Evolutionary conservation across 78 protist species (phyloP).

Genomic region (Emiliania huxleyi): DNA sequence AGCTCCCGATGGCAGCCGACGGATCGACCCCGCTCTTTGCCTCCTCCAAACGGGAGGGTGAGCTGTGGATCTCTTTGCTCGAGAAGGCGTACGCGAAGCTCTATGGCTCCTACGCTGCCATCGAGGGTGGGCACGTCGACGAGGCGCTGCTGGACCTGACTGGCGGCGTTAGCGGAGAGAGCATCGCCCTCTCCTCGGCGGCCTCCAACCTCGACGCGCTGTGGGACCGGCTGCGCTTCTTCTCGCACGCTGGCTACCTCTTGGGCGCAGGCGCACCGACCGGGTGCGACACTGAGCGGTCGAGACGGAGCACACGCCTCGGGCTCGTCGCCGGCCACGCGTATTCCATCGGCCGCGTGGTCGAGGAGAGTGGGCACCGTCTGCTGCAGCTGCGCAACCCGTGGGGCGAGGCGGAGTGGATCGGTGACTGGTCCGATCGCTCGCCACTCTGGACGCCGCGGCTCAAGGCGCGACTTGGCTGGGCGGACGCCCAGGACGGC

Average conservation of each 20-base stretch:
- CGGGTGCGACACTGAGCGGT: neutral
- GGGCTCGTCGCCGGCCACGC: slow-evolving; percentile 11
- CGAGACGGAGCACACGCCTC: neutral
- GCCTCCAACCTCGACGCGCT: neutral
- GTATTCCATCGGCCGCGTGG: neutral
- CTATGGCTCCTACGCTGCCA: neutral
- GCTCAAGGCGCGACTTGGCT: slow-evolving; percentile 2
- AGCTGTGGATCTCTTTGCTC: neutral
- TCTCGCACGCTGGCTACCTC: neutral
- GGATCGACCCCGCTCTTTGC: neutral
- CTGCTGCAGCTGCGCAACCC: slow-evolving; percentile 54
- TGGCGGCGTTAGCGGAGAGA: neutral
- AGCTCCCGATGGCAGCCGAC: neutral
- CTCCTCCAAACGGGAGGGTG: neutral
- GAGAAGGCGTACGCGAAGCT: slow-evolving; percentile 29
- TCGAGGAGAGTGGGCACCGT: neutral
- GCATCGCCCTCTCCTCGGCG: neutral
- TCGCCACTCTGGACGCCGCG: slow-evolving; percentile 44
- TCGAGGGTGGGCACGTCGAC: neutral
- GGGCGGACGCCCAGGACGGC: slow-evolving; percentile 41
- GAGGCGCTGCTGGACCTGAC: slow-evolving; percentile 49
- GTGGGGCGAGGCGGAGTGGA: slow-evolving; percentile 67
- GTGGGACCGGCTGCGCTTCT: neutral
- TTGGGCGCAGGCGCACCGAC: neutral
- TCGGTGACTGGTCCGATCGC: slow-evolving; percentile 51